Conservation (phyloP, 2,329 filamentous ascomycete species). For the Truncatella angustata region DNA sequence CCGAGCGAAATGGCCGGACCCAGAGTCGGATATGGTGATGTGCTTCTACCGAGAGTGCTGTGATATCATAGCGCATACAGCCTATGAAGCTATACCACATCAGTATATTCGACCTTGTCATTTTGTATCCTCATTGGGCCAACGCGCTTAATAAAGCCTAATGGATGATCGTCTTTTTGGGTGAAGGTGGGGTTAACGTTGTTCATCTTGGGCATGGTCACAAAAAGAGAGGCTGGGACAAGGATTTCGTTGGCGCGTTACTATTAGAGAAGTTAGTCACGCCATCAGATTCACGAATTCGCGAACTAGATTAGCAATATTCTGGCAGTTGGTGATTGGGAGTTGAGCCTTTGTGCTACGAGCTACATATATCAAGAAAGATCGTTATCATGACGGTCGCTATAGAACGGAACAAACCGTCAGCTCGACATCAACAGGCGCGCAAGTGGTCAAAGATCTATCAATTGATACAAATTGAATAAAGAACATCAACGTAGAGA, state of each 20-base stretch:
- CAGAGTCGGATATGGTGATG: constrained; percentile 4
- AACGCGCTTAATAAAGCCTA: background rate
- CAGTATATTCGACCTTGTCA: background rate
- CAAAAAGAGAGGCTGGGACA: background rate
- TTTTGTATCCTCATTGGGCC: constrained; percentile 3
- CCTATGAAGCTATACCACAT: background rate
- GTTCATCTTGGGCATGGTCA: background rate
- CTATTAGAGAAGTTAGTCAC: no score
- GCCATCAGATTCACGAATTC: background rate
- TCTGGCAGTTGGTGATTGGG: background rate
- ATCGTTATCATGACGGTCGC: no score
- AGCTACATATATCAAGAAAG: no score
- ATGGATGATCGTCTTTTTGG: background rate
- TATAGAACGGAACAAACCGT: no score
- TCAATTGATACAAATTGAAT: no score
- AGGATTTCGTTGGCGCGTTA: background rate
- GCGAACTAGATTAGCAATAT: background rate
- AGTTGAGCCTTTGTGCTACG: no score
- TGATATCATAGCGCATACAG: constrained; percentile 3
- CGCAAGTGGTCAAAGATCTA: no score
- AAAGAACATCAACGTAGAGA: background rate
- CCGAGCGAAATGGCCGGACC: background rate
- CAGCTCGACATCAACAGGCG: no score
- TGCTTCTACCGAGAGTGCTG: background rate
- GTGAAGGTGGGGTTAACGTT: background rate